Evolutionary conservation across 768 basidiomycete species (phyloP).

Genomic region (Pleurotus tuoliensis): DNA sequence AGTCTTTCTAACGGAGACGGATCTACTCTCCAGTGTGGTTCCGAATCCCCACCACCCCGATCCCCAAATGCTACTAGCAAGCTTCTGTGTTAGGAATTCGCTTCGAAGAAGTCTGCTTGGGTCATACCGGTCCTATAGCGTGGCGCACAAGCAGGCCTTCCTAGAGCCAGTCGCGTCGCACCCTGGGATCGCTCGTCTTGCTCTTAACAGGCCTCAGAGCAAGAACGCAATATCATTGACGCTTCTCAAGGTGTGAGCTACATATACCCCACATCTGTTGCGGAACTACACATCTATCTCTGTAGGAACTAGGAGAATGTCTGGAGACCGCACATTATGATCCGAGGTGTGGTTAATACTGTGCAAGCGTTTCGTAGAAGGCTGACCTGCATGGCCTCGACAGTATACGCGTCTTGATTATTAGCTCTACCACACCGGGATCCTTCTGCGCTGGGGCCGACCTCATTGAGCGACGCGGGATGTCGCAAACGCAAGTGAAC

Average conservation of each 20-base stretch:
- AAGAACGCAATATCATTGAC: conserved; percentile 84
- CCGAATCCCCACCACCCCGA: not conserved
- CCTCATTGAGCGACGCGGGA: conserved; percentile 77
- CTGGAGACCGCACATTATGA: conserved; percentile 65
- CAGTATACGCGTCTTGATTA: conserved; percentile 75
- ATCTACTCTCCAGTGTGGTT: no score
- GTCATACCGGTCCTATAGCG: not conserved
- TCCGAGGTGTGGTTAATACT: conserved; percentile 36
- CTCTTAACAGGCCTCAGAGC: conserved; percentile 77
- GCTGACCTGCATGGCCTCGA: conserved; percentile 7
- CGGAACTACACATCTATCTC: no score
- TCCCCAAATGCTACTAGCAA: not conserved
- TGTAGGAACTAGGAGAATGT: conserved; percentile 68
- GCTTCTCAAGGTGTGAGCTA: conserved; percentile 56
- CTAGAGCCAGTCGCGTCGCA: conserved; percentile 49
- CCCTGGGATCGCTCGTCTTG: conserved; percentile 67
- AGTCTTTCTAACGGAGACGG: no score
- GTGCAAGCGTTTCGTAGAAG: not conserved
- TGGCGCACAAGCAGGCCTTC: conserved; percentile 29
- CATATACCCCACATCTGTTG: no score
- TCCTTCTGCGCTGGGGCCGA: conserved; percentile 94
- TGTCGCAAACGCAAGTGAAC: conserved; percentile 70
- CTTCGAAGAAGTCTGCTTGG: not conserved
- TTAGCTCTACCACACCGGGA: conserved; percentile 74
- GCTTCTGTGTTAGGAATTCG: not conserved